Conservation (phyloP, 176 grass and related monocot species). For the Phoenix roebelenii region DNA sequence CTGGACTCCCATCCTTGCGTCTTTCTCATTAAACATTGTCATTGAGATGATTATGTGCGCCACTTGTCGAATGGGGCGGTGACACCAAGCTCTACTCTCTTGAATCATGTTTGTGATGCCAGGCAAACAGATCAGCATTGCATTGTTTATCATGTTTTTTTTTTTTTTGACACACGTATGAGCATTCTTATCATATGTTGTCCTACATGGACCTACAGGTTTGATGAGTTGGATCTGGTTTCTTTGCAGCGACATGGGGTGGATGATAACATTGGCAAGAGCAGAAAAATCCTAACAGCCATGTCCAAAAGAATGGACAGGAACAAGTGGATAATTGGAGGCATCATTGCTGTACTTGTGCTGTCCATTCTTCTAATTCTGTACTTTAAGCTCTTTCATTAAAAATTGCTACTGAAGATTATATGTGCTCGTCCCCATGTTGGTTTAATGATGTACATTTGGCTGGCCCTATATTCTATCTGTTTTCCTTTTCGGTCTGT, state of each 20-base stretch:
- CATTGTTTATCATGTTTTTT: no score
- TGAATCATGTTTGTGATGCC: no score
- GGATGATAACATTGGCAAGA: conserved; percentile 87
- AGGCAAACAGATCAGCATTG: no score
- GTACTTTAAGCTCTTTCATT: conserved; percentile 63
- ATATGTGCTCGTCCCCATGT: no score
- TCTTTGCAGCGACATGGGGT: conserved; percentile 70
- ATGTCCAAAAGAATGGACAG: conserved; percentile 97
- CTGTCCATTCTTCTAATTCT: conserved; percentile 79
- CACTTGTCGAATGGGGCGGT: no score
- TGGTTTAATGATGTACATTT: neutral
- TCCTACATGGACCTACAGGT: no score
- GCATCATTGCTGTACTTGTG: conserved; percentile 46
- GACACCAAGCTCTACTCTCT: no score
- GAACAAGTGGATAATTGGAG: conserved; percentile 89
- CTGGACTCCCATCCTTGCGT: no score
- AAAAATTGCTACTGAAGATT: neutral
- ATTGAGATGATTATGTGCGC: no score
- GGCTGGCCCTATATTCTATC: neutral
- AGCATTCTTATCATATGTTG: no score
- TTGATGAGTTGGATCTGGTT: neutral
- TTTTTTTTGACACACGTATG: no score
- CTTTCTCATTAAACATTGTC: no score
- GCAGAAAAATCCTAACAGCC: conserved; percentile 70
- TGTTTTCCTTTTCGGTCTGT: neutral